These are phyloP conservation scores for Monilinia laxa DNA, from an alignment of 2,329 filamentous ascomycete genomes.

Conservation along the genomic window DNA sequence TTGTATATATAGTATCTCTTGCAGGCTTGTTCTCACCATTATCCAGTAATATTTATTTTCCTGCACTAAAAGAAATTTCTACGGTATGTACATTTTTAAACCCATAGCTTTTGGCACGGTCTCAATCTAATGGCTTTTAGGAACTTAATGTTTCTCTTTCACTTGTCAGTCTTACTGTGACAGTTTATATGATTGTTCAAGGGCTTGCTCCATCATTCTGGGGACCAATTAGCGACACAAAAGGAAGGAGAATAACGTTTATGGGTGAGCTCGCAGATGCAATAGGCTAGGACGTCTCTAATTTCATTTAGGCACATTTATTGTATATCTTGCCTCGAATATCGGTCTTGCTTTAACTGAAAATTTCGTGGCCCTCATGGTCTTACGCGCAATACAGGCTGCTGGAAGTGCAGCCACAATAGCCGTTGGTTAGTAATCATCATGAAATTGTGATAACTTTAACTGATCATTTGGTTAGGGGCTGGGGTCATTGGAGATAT, in stretches of 20 bases:
- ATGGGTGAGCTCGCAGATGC: constrained; percentile 25
- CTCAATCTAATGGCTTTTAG: not conserved
- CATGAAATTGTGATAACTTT: constrained; percentile 33
- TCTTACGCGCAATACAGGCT: constrained; percentile 49
- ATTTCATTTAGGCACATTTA: constrained; percentile 42
- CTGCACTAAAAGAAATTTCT: constrained; percentile 22
- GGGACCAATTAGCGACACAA: constrained; percentile 45
- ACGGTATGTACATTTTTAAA: not conserved
- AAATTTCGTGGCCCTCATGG: constrained; percentile 46
- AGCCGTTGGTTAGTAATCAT: constrained; percentile 47
- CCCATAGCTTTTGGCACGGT: not conserved
- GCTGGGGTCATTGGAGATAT: constrained; percentile 21
- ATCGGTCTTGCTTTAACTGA: constrained; percentile 47
- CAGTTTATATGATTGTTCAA: constrained; percentile 52
- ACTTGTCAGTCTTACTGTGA: constrained; percentile 45
- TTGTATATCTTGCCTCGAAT: constrained; percentile 50
- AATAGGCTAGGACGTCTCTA: not conserved
- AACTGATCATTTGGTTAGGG: constrained; percentile 6
- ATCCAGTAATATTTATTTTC: constrained; percentile 31
- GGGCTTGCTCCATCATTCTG: constrained; percentile 48
- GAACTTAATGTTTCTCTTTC: constrained; percentile 23
- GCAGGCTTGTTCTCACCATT: constrained; percentile 30
- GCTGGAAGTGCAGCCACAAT: constrained; percentile 50
- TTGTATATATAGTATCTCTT: constrained; percentile 45
- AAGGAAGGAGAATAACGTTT: constrained; percentile 15